Base-by-base conservation (phyloP, 2,329 filamentous ascomycete genomes). In the Colletotrichum cordylinicola region DNA sequence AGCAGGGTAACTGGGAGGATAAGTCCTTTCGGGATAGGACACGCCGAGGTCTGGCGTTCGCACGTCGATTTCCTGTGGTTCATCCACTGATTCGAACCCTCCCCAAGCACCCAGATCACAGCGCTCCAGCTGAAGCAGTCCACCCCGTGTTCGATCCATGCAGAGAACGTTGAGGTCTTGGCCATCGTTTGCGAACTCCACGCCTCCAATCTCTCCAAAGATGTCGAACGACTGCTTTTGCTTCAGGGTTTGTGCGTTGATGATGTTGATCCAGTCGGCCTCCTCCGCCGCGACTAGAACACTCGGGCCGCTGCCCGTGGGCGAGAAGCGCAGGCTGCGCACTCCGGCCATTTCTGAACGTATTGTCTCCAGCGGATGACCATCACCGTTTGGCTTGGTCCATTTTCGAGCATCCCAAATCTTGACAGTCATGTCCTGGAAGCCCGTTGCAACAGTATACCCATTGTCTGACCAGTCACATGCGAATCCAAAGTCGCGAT, bases 381-480 rank as follows among this genome's bases (percentile, higher is more conserved):
- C 84, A 27, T 81, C 70, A 8, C 91, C 91, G 6, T 88, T 85
- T 10, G 88, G 88, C 70, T 88, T 85, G 60, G 85, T 88, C 93
- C 93, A 95, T 70, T 90, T 91, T 10, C 94, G 90, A 9, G 94
- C 93, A 82, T 96, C 94, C 92, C 93, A 96, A 65, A 96, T 91
- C 78, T 92, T 91, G 78, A 96, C 89, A 33, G 88, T 90, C 81
- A 90, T 93, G 82, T 96, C 94, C 83, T 96, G 94, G 77, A 93
- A 93, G 27, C 93, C 94, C 0, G 94, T 96, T 15, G 94, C 94
- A 24, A 96, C 89, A 15, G 92, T 93, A 85, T 92, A 92, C 37
- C 94, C 94, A 81, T 96, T 93, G 69, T 94, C 92, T 21, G 94
- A 93, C 94, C 94, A 96, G 78, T 93, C 94, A 80, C 93, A 95